Percentiles rank a stretch among this genome's conserved stretches.
phyloP scores from a whole-genome alignment of 805 yeast genomes.

The Ogataea allantospora region DNA sequence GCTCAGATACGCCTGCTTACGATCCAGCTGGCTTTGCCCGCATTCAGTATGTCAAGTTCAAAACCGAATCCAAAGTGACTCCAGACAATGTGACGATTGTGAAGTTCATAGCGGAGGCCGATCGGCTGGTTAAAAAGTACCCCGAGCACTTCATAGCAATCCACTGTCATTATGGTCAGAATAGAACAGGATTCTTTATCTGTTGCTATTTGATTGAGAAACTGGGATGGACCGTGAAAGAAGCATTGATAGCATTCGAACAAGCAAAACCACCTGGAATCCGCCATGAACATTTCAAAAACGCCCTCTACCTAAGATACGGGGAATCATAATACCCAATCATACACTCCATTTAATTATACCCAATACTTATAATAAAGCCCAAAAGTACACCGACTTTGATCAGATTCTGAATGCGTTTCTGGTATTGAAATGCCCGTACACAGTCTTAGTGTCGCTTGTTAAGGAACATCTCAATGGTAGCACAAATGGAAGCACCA shows the following conservation, averaged over 20 bases:
- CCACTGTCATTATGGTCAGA: constrained; percentile 82
- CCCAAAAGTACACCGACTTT: background rate
- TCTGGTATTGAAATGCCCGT: constrained; percentile 32
- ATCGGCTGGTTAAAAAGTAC: constrained; percentile 37
- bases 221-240: constrained; percentile 56
- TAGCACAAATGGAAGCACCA: constrained; percentile 35
- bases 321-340: constrained; percentile 28
- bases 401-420: constrained; percentile 33
- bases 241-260: constrained; percentile 60
- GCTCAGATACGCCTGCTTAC: constrained; percentile 69
- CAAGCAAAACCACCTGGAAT: constrained; percentile 67
- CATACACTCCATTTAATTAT: constrained; percentile 1
- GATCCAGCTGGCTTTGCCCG: constrained; percentile 54
- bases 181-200: constrained; percentile 72
- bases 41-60: constrained; percentile 64
- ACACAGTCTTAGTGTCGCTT: constrained; percentile 16
- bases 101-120: constrained; percentile 53
- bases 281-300: constrained; percentile 73
- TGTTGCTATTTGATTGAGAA: constrained; percentile 66
- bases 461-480: constrained; percentile 32
- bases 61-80: constrained; percentile 75
- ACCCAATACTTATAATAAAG: constrained; percentile 3
- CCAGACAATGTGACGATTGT: constrained; percentile 62
- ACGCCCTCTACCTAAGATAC: constrained; percentile 67
- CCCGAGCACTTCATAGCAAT: constrained; percentile 50